These are phyloP conservation scores for Dictyophora rubrovolvata DNA, from an alignment of 768 basidiomycete species.

Conservation along the genomic window DNA sequence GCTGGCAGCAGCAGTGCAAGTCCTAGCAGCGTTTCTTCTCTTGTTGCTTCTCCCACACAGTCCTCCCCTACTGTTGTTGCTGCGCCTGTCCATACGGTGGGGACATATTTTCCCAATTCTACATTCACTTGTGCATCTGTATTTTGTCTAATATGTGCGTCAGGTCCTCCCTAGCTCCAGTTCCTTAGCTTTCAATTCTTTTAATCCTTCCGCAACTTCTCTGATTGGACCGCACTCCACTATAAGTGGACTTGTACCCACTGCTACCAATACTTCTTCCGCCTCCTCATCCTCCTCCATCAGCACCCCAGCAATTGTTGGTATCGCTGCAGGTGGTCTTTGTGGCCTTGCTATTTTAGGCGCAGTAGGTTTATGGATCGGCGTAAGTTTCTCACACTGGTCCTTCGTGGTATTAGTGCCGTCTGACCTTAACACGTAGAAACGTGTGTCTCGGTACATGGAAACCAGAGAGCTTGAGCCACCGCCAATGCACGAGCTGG, in stretches of 20 bases:
- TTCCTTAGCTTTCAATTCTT: not conserved
- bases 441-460: constrained; percentile 15
- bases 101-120: not conserved
- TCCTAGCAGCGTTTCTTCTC: not conserved
- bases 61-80: constrained; percentile 6
- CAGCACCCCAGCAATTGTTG: constrained; percentile 21
- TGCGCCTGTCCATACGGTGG: not conserved
- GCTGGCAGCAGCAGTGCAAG: not conserved
- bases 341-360: constrained; percentile 24
- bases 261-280: not conserved
- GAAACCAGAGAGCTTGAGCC: constrained; percentile 32
- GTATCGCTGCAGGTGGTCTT: constrained; percentile 26
- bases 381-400: constrained; percentile 20
- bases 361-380: constrained; percentile 24
- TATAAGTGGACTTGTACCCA: not conserved
- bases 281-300: constrained; percentile 4
- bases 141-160: not conserved
- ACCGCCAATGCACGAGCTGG: constrained; percentile 48
- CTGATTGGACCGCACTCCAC: not conserved
- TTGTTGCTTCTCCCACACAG: not conserved
- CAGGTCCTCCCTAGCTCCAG: constrained; percentile 2
- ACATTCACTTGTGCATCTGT: not conserved
- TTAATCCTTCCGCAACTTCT: not conserved
- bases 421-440: constrained; percentile 5
- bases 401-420: not conserved